Evolutionary conservation across 2,329 filamentous ascomycete species (phyloP).

Genomic region (Ophiostoma piceae): DNA sequence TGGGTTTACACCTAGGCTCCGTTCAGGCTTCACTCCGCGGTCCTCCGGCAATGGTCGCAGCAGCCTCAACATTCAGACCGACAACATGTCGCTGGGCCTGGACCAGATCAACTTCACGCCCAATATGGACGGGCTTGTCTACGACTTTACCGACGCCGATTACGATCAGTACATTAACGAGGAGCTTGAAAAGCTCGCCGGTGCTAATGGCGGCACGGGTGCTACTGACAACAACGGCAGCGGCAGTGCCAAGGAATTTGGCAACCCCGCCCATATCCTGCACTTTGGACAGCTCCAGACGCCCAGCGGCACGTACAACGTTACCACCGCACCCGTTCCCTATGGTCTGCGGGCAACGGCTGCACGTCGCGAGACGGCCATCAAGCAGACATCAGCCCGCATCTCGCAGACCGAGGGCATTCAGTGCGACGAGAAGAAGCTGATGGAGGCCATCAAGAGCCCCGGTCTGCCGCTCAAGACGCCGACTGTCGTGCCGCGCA

Average conservation of each 20-base stretch:
- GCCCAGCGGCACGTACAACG: background rate
- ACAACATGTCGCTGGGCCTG: constrained; percentile 3
- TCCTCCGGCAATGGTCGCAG: background rate
- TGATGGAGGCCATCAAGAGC: constrained; percentile 15
- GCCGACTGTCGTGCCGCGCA: background rate
- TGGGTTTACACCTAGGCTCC: too few relatives aligned
- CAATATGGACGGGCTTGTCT: constrained; percentile 7
- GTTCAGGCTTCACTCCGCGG: background rate
- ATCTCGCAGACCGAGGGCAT: background rate
- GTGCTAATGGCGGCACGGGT: background rate
- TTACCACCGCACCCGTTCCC: constrained; percentile 6
- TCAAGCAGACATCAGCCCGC: constrained; percentile 12
- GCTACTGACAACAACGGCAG: background rate
- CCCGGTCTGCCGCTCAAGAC: constrained; percentile 5
- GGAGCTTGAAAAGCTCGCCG: background rate
- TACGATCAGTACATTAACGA: background rate
- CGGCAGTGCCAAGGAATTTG: too few relatives aligned
- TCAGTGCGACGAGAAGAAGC: background rate
- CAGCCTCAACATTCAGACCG: background rate
- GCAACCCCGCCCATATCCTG: background rate
- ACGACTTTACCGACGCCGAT: background rate
- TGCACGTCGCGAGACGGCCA: constrained; percentile 18
- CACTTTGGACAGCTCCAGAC: constrained; percentile 5
- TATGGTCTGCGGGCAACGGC: constrained; percentile 20
- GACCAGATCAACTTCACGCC: background rate